A percentile compares a stretch with the other conserved stretches of the same genome.
phyloP scores from a whole-genome alignment of 176 grass and related monocot species.

The Bonia amplexicaulis region DNA sequence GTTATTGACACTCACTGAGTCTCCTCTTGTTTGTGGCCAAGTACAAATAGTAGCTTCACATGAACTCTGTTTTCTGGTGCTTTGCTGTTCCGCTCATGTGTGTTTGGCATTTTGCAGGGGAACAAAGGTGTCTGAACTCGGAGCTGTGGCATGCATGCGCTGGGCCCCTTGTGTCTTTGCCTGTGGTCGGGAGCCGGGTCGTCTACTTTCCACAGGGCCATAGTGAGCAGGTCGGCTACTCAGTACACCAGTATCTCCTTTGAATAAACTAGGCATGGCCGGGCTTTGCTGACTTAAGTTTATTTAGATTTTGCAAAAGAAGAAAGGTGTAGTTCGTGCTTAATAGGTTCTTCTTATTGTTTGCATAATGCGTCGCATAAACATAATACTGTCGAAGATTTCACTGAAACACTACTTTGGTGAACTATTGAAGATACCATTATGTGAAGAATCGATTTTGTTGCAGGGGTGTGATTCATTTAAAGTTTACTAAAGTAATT shows the following conservation, averaged over 20 bases:
- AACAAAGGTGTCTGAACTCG: constrained; percentile 94
- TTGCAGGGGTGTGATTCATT: not conserved
- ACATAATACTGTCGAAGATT: not conserved
- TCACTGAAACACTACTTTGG: not conserved
- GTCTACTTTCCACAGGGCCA: constrained; percentile 98
- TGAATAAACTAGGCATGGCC: not conserved
- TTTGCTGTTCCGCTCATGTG: constrained; percentile 42
- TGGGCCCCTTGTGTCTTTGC: constrained; percentile 90
- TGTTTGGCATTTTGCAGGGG: constrained; percentile 69
- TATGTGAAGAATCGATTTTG: not conserved
- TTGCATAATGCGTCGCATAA: not conserved
- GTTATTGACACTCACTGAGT: constrained; percentile 37
- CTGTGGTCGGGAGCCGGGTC: constrained; percentile 73
- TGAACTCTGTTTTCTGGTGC: constrained; percentile 42
- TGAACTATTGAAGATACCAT: not conserved
- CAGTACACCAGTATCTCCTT: not conserved
- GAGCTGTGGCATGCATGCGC: constrained; percentile 99
- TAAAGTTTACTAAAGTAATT: constrained; percentile 4
- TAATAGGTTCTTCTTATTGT: constrained; percentile 1
- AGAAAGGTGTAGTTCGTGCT: not conserved
- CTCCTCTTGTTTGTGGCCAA: constrained; percentile 15
- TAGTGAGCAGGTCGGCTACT: constrained; percentile 77
- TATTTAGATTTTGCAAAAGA: constrained; percentile 7
- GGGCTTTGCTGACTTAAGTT: constrained; percentile 20
- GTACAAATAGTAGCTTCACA: constrained; percentile 46